Conservation (phyloP, 2,329 filamentous ascomycete species). For the Thermochaetoides dissita region DNA sequence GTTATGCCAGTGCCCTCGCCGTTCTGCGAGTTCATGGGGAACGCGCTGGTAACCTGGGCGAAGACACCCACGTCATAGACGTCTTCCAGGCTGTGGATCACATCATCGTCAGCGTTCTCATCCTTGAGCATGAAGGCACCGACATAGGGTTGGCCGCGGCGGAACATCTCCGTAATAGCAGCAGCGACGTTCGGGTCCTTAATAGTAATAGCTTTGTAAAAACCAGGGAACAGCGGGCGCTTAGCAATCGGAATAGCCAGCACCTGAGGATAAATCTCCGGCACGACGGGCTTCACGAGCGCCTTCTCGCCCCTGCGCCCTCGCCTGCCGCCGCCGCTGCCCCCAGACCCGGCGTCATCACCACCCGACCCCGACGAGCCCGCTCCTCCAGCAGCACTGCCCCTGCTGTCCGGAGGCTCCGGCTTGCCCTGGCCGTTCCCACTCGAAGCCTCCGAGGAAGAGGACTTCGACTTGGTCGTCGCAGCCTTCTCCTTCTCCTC, state of each 20-base stretch:
- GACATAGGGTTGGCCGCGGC: conserved; percentile 91
- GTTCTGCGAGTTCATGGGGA: conserved; percentile 52
- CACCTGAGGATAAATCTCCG: conserved; percentile 92
- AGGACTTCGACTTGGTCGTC: conserved; percentile 31
- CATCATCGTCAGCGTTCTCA: conserved; percentile 82
- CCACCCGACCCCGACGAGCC: conserved; percentile 31
- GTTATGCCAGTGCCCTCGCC: conserved; percentile 76
- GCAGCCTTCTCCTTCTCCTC: conserved; percentile 26
- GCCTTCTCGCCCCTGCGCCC: conserved; percentile 62
- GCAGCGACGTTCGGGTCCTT: conserved; percentile 80
- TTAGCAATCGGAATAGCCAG: conserved; percentile 94
- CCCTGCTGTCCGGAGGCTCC: conserved; percentile 39
- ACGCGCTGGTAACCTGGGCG: conserved; percentile 92
- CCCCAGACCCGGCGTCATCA: conserved; percentile 36
- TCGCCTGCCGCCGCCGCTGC: conserved; percentile 56
- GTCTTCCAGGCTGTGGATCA: conserved; percentile 79
- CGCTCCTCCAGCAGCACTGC: conserved; percentile 39
- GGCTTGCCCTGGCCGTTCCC: conserved; percentile 23
- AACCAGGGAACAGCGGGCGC: conserved; percentile 86
- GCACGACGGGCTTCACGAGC: conserved; percentile 75
- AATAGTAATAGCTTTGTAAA: conserved; percentile 98
- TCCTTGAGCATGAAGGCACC: conserved; percentile 96
- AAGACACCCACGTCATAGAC: conserved; percentile 95
- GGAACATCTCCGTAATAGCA: conserved; percentile 92
- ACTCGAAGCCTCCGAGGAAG: conserved; percentile 26